These are phyloP conservation scores for Amaranthus palmeri DNA, from an alignment of 148 eudicot genomes.

Conservation along the genomic window DNA sequence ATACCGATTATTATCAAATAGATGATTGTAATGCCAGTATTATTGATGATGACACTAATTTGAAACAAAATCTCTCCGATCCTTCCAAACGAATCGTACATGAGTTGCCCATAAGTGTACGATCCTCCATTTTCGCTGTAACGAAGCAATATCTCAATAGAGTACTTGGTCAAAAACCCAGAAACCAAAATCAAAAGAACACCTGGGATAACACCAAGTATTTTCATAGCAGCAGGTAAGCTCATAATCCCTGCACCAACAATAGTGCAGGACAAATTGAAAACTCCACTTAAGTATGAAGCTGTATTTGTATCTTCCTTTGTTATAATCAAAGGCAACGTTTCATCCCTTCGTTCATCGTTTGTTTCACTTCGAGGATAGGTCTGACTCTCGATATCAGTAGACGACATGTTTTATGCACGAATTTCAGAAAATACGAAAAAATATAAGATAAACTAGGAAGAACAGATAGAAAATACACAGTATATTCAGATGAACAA, in stretches of 20 bases:
- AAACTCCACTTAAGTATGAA: slow-evolving; percentile 74
- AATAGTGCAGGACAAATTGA: slow-evolving; percentile 78
- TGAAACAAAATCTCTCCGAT: slow-evolving; percentile 59
- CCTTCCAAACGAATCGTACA: slow-evolving; percentile 80
- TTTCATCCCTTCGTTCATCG: slow-evolving; percentile 22
- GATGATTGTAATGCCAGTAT: slow-evolving; percentile 62
- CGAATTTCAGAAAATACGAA: slow-evolving; percentile 1
- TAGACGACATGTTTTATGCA: slow-evolving; percentile 14
- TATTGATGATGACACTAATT: slow-evolving; percentile 69
- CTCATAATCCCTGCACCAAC: slow-evolving; percentile 97
- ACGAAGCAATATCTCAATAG: slow-evolving; percentile 70
- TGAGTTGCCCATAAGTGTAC: slow-evolving; percentile 67
- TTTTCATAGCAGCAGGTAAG: slow-evolving; percentile 85
- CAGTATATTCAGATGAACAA: neutral
- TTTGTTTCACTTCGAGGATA: neutral
- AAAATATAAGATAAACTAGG: neutral
- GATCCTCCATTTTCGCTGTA: slow-evolving; percentile 55
- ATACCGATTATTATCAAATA: slow-evolving; percentile 86
- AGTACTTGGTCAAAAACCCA: slow-evolving; percentile 67
- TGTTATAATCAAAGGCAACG: slow-evolving; percentile 38
- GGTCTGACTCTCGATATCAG: slow-evolving; percentile 17
- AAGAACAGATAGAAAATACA: neutral
- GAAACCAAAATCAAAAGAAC: slow-evolving; percentile 52
- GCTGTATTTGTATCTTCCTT: slow-evolving; percentile 63
- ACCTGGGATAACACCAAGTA: slow-evolving; percentile 73